These are phyloP conservation scores for Nigrograna mackinnonii DNA, from an alignment of 2,329 filamentous ascomycete genomes.

Conservation along the genomic window DNA sequence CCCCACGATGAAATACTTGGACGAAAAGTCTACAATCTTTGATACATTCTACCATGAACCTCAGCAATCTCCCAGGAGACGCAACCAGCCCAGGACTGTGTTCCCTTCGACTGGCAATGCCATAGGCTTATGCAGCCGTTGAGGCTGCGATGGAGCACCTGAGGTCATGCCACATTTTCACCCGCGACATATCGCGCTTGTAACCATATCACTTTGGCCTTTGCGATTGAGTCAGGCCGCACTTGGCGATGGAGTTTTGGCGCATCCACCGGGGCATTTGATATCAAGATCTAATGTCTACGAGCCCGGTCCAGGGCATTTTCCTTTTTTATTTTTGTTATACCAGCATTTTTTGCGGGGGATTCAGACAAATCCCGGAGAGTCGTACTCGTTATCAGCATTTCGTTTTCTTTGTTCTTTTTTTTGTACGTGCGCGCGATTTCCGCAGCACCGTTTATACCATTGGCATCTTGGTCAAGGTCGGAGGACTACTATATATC, in stretches of 20 bases:
- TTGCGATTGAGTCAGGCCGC: slow-evolving; percentile 21
- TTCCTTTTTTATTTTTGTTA: slow-evolving; percentile 24
- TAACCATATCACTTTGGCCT: slow-evolving; percentile 33
- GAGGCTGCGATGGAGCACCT: neutral
- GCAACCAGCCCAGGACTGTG: no score
- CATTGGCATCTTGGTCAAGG: slow-evolving; percentile 26
- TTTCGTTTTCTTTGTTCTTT: no score
- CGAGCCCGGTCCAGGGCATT: slow-evolving; percentile 21
- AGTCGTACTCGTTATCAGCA: slow-evolving; percentile 15
- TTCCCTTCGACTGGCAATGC: neutral
- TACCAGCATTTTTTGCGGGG: slow-evolving; percentile 22
- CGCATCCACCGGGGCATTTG: slow-evolving; percentile 25
- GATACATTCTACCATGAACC: neutral
- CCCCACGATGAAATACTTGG: slow-evolving; percentile 38
- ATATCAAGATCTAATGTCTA: slow-evolving; percentile 39
- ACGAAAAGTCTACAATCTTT: no score
- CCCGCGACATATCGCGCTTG: slow-evolving; percentile 21
- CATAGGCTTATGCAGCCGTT: no score
- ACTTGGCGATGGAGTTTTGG: slow-evolving; percentile 38
- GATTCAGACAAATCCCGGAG: slow-evolving; percentile 5
- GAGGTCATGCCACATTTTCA: neutral
- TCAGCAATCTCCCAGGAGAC: no score
- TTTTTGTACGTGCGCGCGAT: slow-evolving; percentile 18
- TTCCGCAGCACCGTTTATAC: slow-evolving; percentile 32
- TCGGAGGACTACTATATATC: slow-evolving; percentile 16